Evolutionary conservation across 768 basidiomycete species (phyloP).

Genomic region (Termitomyces sp.): DNA sequence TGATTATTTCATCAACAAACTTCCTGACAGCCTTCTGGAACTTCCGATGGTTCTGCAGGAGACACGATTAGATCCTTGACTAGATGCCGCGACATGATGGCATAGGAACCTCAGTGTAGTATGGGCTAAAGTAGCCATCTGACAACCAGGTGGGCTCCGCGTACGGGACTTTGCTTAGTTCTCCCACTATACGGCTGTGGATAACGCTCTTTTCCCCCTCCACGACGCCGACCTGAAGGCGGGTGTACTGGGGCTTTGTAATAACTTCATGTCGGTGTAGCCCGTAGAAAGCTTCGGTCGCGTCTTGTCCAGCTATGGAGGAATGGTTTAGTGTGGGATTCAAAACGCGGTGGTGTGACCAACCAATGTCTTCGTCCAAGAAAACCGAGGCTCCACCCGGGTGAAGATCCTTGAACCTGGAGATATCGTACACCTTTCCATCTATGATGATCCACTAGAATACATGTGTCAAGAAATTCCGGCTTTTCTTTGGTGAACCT

Average conservation of each 20-base stretch:
- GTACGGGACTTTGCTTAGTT: conserved; percentile 79
- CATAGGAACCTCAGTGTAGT: conserved; percentile 60
- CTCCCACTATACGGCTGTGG: conserved; percentile 52
- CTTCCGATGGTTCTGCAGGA: conserved; percentile 49
- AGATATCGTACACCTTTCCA: conserved; percentile 80
- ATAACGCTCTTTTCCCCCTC: conserved; percentile 65
- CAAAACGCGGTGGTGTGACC: conserved; percentile 17
- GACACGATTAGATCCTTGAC: conserved; percentile 8
- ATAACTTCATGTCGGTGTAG: conserved; percentile 91
- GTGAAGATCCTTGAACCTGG: conserved; percentile 78
- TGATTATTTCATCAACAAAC: conserved; percentile 70
- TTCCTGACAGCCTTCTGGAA: conserved; percentile 64
- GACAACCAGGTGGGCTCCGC: conserved; percentile 83
- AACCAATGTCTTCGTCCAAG: conserved; percentile 71
- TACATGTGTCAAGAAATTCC: not conserved
- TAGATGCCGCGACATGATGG: conserved; percentile 4
- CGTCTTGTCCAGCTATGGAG: conserved; percentile 78
- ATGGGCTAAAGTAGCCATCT: conserved; percentile 68
- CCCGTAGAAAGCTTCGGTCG: conserved; percentile 87
- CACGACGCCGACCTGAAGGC: conserved; percentile 73
- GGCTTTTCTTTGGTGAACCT: conserved; percentile 12
- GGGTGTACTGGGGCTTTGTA: conserved; percentile 67
- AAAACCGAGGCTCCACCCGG: conserved; percentile 84
- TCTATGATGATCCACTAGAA: conserved; percentile 79
- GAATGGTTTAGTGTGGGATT: not conserved